Conservation (phyloP, 2,329 filamentous ascomycete genomes). For the Pyrenophora tritici-repentis region DNA sequence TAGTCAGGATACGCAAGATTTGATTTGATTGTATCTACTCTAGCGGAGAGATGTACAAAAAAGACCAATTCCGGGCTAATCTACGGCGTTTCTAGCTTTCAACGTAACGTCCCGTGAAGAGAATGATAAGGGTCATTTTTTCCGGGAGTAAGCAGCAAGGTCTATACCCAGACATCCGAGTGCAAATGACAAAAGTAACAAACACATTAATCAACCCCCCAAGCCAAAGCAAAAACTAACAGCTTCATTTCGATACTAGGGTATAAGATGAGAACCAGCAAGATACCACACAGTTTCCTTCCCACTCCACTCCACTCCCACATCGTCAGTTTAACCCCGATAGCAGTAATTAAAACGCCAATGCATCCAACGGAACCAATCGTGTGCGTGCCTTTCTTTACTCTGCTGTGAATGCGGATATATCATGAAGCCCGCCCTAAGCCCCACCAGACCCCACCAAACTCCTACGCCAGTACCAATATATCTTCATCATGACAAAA, state of each 20-base stretch:
- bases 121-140: too few species aligned
- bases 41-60: too few species aligned
- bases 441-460: not conserved
- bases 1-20: too few species aligned
- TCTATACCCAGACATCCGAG: too few species aligned
- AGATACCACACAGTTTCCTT: not conserved
- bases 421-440: constrained; percentile 6
- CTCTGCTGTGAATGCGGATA: constrained; percentile 4
- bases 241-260: constrained; percentile 19
- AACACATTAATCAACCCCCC: too few species aligned
- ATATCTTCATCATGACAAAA: not conserved
- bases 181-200: too few species aligned
- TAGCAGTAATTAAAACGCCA: not conserved
- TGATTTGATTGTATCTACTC: too few species aligned
- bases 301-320: not conserved
- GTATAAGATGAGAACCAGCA: constrained; percentile 17
- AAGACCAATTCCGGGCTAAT: too few species aligned
- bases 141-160: too few species aligned
- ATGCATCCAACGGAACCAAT: not conserved
- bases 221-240: not conserved
- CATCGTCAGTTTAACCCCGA: not conserved
- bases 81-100: too few species aligned
- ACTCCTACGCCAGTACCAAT: not conserved
- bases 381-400: not conserved
- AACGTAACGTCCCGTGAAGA: too few species aligned